Base-by-base conservation (phyloP, 192 early-diverging fungal species). In the Mortierella claussenii region DNA sequence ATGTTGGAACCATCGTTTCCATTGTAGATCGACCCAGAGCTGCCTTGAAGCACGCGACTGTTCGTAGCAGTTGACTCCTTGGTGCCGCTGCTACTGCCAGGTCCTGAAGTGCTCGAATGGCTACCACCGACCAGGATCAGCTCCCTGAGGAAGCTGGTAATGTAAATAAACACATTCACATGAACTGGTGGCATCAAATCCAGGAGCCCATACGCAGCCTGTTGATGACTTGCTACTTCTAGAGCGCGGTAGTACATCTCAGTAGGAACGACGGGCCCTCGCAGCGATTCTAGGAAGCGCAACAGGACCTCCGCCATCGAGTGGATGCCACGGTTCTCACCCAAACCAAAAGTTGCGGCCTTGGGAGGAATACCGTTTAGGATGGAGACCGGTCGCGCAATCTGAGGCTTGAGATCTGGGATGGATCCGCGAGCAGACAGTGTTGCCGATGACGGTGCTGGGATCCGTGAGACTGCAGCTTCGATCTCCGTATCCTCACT, bases 61-160 rank as follows among this genome's bases (percentile, higher is more conserved):
- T 10, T 52, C 7, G 31, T 54, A 21, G 21, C 23, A n/a, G 20
- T 21, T 6, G 43, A 23, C 1, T 52, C 43, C n/a, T 45, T 47
- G 1, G 34, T 23, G 12, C 37, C 30, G 27, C 17, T 5, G 31
- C 21, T 48, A 21, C 52, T 47, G 49, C 21, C 13, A 34, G 18
- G 4, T 6, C 33, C 23, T 26, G 59, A 60, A 27, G 23, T 24
- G 2, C 23, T 30, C 11, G 23, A 23, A 37, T 48, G 13, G 21
- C 47, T 61, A 5, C 70, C 70, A 13, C 73, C 73, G 4, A 60
- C 36, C 33, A 76, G 27, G 27, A 90, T 86, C 55, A 81, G 82
- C 55, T 94, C 93, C 13, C 85, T 67, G 54, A 97, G 68, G 59
- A 97, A 95, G 23, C 86, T 86, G n/a, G 88, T 83, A 36, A 97